Base-by-base conservation (phyloP, 2,329 filamentous ascomycete species). In the Botrytis byssoidea region DNA sequence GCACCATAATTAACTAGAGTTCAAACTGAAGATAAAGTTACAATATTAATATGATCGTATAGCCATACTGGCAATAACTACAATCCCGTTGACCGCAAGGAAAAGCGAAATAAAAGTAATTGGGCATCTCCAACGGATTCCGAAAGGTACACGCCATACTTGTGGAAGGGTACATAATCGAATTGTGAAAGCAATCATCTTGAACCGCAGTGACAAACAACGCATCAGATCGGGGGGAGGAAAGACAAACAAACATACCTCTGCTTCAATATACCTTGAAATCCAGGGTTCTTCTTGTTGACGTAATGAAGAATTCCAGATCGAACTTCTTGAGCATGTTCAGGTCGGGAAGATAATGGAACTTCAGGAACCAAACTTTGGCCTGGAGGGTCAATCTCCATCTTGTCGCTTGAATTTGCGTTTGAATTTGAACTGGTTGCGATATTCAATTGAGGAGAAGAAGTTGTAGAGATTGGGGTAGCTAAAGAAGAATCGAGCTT, bases 231-330 rank as follows among this genome's bases (percentile, higher is more conserved):
- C 10, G 4, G 10, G 40, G 29, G 60, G 63, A 65, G 68, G 61
- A 40, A 37, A 59, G 51, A 29, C 48, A 40, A 25, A 20, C 22
- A 46, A 73, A 77, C 77, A 67, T 80, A 89, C 87, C 89, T 87
- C 80, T 92, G 90, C 85, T 93, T 93, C 79, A 93, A 79, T 22
- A 90, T 84, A 29, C 90, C 91, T 22, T 83, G 82, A 77, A 93
- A 93, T 1, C 89, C 88, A 72, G 85, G 82, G 46, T 86, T 85
- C n/a, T 86, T 82, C 1, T 85, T 82, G 64, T 86, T 88, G 25
- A 92, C 87, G 80, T 88, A 92, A 76, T 88, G 85, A 14, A 87
- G 88, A 76, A 93, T 93, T 42, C 91, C 91, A 72, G 87, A 86
- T 68, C 76, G 72, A 60, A 75, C 74, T 69, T 82, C 81, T 69